Conservation (phyloP, 805 yeast species). For the Soucietia sequanensis region DNA sequence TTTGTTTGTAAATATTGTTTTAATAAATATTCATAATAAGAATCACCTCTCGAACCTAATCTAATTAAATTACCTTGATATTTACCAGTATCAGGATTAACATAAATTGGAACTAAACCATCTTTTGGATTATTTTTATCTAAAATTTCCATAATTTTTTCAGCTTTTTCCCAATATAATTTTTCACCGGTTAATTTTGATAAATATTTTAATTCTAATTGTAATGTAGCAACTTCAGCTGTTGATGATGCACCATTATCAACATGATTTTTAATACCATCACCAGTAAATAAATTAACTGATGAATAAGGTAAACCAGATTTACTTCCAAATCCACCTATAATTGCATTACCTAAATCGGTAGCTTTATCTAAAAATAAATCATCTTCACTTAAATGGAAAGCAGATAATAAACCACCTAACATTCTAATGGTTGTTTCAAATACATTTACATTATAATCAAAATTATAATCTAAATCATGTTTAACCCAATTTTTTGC, state of each 20-base stretch:
- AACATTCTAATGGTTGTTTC: constrained; percentile 95
- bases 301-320: constrained; percentile 79
- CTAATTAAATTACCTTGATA: constrained; percentile 67
- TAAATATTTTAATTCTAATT: constrained; percentile 82
- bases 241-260: constrained; percentile 82
- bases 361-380: constrained; percentile 74
- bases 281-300: constrained; percentile 65
- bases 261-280: constrained; percentile 58
- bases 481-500: constrained; percentile 75
- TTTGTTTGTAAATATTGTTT: constrained; percentile 83
- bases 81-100: constrained; percentile 71
- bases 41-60: constrained; percentile 89
- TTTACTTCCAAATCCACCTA: constrained; percentile 64
- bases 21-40: constrained; percentile 84
- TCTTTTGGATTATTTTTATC: constrained; percentile 63
- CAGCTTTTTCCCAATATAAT: constrained; percentile 76
- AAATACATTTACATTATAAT: constrained; percentile 76
- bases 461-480: constrained; percentile 67
- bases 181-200: constrained; percentile 77
- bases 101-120: constrained; percentile 82
- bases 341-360: constrained; percentile 70
- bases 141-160: constrained; percentile 66
- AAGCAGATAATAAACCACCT: constrained; percentile 88
- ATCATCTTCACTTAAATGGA: constrained; percentile 66
- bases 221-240: constrained; percentile 86